Conservation (phyloP, 768 basidiomycete species). For the Crucibulum laeve region DNA sequence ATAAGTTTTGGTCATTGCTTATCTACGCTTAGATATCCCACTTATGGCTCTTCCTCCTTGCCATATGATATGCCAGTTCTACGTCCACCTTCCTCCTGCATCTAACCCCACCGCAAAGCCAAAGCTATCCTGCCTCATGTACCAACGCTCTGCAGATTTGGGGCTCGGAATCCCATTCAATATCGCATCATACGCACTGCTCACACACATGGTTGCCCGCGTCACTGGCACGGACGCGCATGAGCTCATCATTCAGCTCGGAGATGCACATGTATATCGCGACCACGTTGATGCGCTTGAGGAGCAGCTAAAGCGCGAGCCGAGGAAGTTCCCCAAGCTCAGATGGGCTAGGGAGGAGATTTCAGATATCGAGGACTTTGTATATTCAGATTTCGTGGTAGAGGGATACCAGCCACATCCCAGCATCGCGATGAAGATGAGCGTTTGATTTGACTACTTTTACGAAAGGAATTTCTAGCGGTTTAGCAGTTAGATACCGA, state of each 20-base stretch:
- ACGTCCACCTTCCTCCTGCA: slow-evolving; percentile 79
- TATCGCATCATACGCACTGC: slow-evolving; percentile 95
- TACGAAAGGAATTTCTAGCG: too few species aligned
- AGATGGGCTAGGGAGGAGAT: slow-evolving; percentile 64
- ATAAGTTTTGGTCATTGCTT: not conserved
- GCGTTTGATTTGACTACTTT: too few species aligned
- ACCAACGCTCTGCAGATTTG: slow-evolving; percentile 94
- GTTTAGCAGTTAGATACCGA: too few species aligned
- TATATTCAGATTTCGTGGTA: slow-evolving; percentile 75
- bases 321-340: slow-evolving; percentile 80
- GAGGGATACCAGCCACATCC: slow-evolving; percentile 85
- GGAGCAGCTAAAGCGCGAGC: slow-evolving; percentile 74
- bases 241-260: slow-evolving; percentile 93
- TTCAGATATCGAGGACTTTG: slow-evolving; percentile 75
- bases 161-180: slow-evolving; percentile 99
- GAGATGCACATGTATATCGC: slow-evolving; percentile 94
- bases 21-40: slow-evolving; percentile 62
- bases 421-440: slow-evolving; percentile 94
- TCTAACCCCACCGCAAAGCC: slow-evolving; percentile 47
- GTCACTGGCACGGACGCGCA: slow-evolving; percentile 83
- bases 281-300: slow-evolving; percentile 90
- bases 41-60: slow-evolving; percentile 97
- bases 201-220: slow-evolving; percentile 97
- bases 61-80: slow-evolving; percentile 99
- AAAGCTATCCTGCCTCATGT: slow-evolving; percentile 92